Base-by-base conservation (phyloP, 2,329 filamentous ascomycete species). In the Venturiaceae sp. region DNA sequence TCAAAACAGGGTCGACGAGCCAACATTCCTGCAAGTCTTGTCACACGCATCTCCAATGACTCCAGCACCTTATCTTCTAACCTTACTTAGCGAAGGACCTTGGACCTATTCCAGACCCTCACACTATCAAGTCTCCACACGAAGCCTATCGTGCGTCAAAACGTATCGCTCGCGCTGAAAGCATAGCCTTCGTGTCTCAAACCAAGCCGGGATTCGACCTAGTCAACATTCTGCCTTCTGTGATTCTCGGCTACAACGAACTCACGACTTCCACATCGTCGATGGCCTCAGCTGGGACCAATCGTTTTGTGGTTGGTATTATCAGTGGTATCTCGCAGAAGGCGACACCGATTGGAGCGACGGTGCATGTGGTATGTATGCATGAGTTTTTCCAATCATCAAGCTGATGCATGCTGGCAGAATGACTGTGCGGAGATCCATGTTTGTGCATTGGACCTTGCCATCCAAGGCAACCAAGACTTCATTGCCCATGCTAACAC, bases 231-330 rank as follows among this genome's bases (percentile, higher is more conserved):
- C 58, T 63, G 26, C 68, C 68, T 1, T 60, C 63, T 9, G 68
- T 66, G 47, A 63, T 70, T 8, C 58, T 65, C 21, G 67, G 68
- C 52, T 62, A 64, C 26, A 65, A 71, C 55, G 66, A 68, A 26
- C 60, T 67, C 11, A 65, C 64, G 5, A 64, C 62, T 6, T 67
- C 62, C 1, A 58, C 57, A 3, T 41, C 60, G 28, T 58, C 19
- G 4, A 46, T 46, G 41, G 7, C 28, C 8, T 46, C 41, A 23
- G 28, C 9, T 28, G 41, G 41, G 2, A 46, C 41, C 9, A 46
- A 46, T 28, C 41, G 41, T 3, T 11, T 46, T 1, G 41, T 46
- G 21, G 41, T 23, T 46, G 28, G 19, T 26, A 46, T 46, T 28
- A 14, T 46, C 21, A 46, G 41, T 46, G 41, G 41, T 8, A n/a